phyloP scores from a whole-genome alignment of 108 stramenopile species.

The Nitzschia sp. region DNA sequence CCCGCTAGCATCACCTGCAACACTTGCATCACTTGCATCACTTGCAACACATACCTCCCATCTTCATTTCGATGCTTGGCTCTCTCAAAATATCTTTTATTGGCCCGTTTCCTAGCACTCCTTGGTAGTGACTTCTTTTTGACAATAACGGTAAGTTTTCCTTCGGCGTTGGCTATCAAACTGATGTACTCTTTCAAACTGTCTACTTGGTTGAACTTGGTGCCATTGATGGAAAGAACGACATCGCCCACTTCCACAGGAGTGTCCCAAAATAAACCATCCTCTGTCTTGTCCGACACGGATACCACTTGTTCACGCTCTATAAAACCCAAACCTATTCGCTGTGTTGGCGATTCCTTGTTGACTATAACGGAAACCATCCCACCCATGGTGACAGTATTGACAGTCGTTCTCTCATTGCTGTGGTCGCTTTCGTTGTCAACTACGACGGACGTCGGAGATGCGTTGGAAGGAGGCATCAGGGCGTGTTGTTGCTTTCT shows the following conservation, averaged over 20 bases:
- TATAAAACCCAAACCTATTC: slow-evolving; percentile 19
- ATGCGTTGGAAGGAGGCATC: background rate
- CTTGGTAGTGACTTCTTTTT: slow-evolving; percentile 15
- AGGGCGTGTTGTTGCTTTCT: background rate
- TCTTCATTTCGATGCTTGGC: slow-evolving; percentile 7
- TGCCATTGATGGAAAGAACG: slow-evolving; percentile 24
- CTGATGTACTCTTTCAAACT: slow-evolving; percentile 5
- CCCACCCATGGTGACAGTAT: background rate
- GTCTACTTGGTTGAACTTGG: slow-evolving; percentile 10
- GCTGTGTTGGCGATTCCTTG: slow-evolving; percentile 6
- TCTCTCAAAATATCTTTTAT: slow-evolving; percentile 4
- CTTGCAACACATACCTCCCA: background rate
- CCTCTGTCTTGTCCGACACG: slow-evolving; percentile 7
- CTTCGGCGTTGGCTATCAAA: slow-evolving; percentile 18
- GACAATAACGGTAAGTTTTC: slow-evolving; percentile 28
- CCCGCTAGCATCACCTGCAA: too few relatives aligned
- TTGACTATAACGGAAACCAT: slow-evolving; percentile 25
- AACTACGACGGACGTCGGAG: background rate
- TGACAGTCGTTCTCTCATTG: background rate
- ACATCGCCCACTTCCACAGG: slow-evolving; percentile 18
- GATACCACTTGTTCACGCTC: slow-evolving; percentile 1
- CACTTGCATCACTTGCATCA: background rate
- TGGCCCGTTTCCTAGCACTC: background rate
- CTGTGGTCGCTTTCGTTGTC: background rate
- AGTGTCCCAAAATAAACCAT: slow-evolving; percentile 17